Evolutionary conservation across 805 yeast genomes (phyloP).

Genomic region (Saccharomycopsis microspora): DNA sequence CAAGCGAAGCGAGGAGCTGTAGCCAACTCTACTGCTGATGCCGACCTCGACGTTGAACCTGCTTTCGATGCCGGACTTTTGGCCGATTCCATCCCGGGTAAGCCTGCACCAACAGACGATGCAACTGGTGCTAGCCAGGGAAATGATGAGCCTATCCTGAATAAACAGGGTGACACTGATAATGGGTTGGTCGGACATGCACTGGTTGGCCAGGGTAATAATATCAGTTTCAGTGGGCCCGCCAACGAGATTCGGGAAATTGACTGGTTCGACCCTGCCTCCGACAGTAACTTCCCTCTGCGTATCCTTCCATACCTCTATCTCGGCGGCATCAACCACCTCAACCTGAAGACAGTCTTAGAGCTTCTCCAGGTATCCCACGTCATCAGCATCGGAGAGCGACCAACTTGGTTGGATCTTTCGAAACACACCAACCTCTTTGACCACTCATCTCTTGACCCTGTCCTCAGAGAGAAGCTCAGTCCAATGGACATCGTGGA

Average conservation of each 20-base stretch:
- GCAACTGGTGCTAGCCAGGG: conserved; percentile 1
- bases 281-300: conserved; percentile 69
- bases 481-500: conserved; percentile 13
- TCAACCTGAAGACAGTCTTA: conserved; percentile 57
- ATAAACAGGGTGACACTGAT: too few species aligned
- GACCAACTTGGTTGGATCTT: conserved; percentile 46
- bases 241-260: too few species aligned
- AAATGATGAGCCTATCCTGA: too few species aligned
- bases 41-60: conserved; percentile 2
- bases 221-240: neutral
- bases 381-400: conserved; percentile 82
- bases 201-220: conserved; percentile 1
- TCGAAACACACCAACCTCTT: conserved; percentile 8
- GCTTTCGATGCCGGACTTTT: conserved; percentile 8
- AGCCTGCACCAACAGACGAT: conserved; percentile 1
- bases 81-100: conserved; percentile 3
- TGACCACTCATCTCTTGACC: conserved; percentile 7
- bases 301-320: conserved; percentile 73
- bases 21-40: neutral
- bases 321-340: conserved; percentile 78
- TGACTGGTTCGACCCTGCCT: conserved; percentile 22
- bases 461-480: conserved; percentile 2
- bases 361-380: conserved; percentile 56
- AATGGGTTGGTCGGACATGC: neutral
- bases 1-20: neutral